phyloP scores from a whole-genome alignment of 1,284 basidiomycete species.

The Hymenochaete sp. region DNA sequence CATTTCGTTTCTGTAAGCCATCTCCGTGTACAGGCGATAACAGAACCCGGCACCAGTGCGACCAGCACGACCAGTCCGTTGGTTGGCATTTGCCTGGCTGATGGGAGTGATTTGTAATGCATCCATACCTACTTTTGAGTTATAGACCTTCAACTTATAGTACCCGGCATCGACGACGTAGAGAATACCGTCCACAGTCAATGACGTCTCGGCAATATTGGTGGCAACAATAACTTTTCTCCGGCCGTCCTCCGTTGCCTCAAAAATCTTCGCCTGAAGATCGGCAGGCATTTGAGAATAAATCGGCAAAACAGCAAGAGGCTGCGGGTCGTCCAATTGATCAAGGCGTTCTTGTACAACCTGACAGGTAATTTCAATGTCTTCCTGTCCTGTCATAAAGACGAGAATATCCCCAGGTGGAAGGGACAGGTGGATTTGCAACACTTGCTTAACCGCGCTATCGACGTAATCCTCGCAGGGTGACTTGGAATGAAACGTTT shows the following conservation, averaged over 20 bases:
- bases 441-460: conserved; percentile 92
- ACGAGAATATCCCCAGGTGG: conserved; percentile 96
- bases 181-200: conserved; percentile 95
- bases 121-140: conserved; percentile 99
- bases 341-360: conserved; percentile 85
- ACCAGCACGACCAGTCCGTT: conserved; percentile 92
- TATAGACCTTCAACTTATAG: conserved; percentile 98
- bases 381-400: conserved; percentile 99
- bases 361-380: conserved; percentile 93
- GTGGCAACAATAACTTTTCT: conserved; percentile 97
- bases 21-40: conserved; percentile 90
- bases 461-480: conserved; percentile 99
- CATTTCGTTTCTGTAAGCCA: conserved; percentile 83
- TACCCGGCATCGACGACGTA: conserved; percentile 96
- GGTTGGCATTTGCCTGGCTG: conserved; percentile 94
- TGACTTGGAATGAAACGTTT: conserved; percentile 91
- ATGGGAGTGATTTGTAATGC: conserved; percentile 98
- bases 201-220: conserved; percentile 97
- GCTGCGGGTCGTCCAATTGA: conserved; percentile 84
- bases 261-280: conserved; percentile 96
- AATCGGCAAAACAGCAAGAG: conserved; percentile 86
- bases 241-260: conserved; percentile 87
- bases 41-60: conserved; percentile 92
- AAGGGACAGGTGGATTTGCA: conserved; percentile 91
- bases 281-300: conserved; percentile 99